Evolutionary conservation across 352 stramenopile species (phyloP).

Genomic region (Phytophthora hibernalis): DNA sequence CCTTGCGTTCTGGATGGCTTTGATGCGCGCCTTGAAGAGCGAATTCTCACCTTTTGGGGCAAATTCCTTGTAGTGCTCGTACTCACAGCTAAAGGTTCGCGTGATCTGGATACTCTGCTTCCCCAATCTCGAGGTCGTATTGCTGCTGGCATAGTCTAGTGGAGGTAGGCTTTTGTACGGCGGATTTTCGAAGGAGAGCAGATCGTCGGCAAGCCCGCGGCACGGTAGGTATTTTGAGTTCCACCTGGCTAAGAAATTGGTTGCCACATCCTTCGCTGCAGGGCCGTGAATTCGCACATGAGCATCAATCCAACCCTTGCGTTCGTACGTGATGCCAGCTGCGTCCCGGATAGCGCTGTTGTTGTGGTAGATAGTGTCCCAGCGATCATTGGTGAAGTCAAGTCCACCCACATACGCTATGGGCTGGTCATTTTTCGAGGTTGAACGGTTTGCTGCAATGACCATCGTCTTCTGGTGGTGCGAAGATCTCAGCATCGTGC

Average conservation of each 20-base stretch:
- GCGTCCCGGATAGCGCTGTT: constrained; percentile 37
- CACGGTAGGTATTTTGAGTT: constrained; percentile 43
- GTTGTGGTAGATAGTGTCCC: constrained; percentile 61
- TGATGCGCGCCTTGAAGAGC: constrained; percentile 46
- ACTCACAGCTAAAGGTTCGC: constrained; percentile 64
- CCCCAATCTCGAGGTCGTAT: constrained; percentile 8
- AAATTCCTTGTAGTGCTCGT: constrained; percentile 54
- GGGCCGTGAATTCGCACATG: constrained; percentile 51
- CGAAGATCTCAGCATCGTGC: constrained; percentile 32
- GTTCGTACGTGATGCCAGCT: constrained; percentile 38
- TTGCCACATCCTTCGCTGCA: constrained; percentile 51
- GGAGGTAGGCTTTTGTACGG: constrained; percentile 12
- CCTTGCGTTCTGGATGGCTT: constrained; percentile 52
- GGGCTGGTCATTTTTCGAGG: constrained; percentile 17
- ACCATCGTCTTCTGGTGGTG: constrained; percentile 63
- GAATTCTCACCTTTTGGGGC: constrained; percentile 54
- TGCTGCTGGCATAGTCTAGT: constrained; percentile 4
- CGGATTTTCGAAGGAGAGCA: constrained; percentile 56
- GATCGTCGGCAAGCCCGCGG: constrained; percentile 30
- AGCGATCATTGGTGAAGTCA: constrained; percentile 63
- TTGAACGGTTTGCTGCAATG: constrained; percentile 17
- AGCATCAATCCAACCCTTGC: constrained; percentile 63
- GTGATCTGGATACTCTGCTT: constrained; percentile 43
- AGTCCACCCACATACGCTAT: constrained; percentile 59
- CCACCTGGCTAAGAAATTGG: constrained; percentile 60